Evolutionary conservation across 2,329 filamentous ascomycete species (phyloP).

Genomic region (Fusarium compactum): DNA sequence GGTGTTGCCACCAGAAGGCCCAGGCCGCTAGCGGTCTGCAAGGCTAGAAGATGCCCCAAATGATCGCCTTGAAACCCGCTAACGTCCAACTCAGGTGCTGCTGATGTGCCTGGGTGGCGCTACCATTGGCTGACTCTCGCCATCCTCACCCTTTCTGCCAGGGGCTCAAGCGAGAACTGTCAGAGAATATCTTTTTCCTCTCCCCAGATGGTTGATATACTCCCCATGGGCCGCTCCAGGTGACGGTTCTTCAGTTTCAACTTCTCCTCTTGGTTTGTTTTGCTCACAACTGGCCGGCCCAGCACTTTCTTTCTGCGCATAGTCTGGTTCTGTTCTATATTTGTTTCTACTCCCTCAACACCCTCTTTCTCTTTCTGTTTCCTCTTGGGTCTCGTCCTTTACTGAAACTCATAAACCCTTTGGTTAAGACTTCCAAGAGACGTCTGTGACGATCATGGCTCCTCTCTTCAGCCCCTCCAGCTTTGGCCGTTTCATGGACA

Average conservation of each 20-base stretch:
- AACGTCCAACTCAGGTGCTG: slow-evolving; percentile 32
- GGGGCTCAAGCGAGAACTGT: slow-evolving; percentile 43
- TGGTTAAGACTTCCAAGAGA: slow-evolving; percentile 15
- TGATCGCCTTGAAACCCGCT: slow-evolving; percentile 43
- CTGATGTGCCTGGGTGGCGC: slow-evolving; percentile 19
- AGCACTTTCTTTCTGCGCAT: slow-evolving; percentile 30
- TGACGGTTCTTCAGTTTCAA: slow-evolving; percentile 42
- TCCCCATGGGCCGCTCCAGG: slow-evolving; percentile 38
- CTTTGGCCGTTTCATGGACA: slow-evolving; percentile 41
- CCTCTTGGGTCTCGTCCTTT: slow-evolving; percentile 33
- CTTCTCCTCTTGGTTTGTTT: slow-evolving; percentile 38
- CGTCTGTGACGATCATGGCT: slow-evolving; percentile 34
- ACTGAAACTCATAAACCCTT: slow-evolving; percentile 24
- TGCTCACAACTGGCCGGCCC: slow-evolving; percentile 42
- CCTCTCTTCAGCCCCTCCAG: slow-evolving; percentile 43
- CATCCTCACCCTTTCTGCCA: slow-evolving; percentile 23
- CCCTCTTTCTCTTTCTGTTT: slow-evolving; percentile 29
- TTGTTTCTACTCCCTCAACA: slow-evolving; percentile 35
- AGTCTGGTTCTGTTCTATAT: slow-evolving; percentile 24
- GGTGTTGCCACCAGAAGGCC: slow-evolving; percentile 30
- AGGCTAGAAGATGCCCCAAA: slow-evolving; percentile 33
- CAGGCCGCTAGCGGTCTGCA: slow-evolving; percentile 32
- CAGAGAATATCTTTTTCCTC: slow-evolving; percentile 31
- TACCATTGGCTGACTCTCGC: slow-evolving; percentile 22
- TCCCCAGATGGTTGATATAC: slow-evolving; percentile 43